Evolutionary conservation across 148 eudicot species (phyloP).

Genomic region (Vaccinium vitisidaea): DNA sequence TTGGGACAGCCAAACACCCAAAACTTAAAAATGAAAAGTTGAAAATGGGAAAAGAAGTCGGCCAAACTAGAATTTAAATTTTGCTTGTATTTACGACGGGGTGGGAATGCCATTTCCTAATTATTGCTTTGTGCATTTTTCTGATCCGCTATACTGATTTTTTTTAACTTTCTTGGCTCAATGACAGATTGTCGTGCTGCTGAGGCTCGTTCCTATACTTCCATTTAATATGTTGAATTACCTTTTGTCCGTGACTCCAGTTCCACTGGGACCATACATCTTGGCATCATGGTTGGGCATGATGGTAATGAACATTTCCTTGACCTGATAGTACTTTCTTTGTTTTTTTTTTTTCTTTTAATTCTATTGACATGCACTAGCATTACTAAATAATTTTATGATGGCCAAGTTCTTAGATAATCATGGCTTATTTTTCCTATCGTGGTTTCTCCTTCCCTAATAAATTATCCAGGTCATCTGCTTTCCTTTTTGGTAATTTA

Average conservation of each 20-base stretch:
- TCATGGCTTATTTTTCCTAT: neutral
- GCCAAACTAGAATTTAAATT: neutral
- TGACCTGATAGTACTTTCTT: neutral
- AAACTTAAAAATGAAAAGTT: too few relatives aligned
- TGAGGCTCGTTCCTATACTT: slow-evolving; percentile 87
- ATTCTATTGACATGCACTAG: neutral
- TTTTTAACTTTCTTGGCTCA: slow-evolving; percentile 3
- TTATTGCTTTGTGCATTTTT: neutral
- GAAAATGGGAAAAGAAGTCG: too few relatives aligned
- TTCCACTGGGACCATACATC: slow-evolving; percentile 71
- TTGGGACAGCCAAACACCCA: too few relatives aligned
- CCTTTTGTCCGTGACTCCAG: slow-evolving; percentile 90
- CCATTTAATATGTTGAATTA: slow-evolving; percentile 94
- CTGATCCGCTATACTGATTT: neutral
- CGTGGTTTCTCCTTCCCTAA: slow-evolving; percentile 1
- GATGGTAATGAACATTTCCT: slow-evolving; percentile 65
- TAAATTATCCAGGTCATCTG: slow-evolving; percentile 3
- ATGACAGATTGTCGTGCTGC: slow-evolving; percentile 86
- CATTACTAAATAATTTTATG: neutral
- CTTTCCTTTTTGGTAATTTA: neutral
- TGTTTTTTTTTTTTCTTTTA: too few relatives aligned
- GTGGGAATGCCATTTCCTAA: neutral
- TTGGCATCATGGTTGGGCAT: slow-evolving; percentile 97
- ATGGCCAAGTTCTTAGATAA: neutral
- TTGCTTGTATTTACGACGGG: neutral